Evolutionary conservation across 75 land plant genomes (phyloP), one percentile per base, ranked within the genome.

Genomic region (Chamaecyparis obtusa): DNA sequence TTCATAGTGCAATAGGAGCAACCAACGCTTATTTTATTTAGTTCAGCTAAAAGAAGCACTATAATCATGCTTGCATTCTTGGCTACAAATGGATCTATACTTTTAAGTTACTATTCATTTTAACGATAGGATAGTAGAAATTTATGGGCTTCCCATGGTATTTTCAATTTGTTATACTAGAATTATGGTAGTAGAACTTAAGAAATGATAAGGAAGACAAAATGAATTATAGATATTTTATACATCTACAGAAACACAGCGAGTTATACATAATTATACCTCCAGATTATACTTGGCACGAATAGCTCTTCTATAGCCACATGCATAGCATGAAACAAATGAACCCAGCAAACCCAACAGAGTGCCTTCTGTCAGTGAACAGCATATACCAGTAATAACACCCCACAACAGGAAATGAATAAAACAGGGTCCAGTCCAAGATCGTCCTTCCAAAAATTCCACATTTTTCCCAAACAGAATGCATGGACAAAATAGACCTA

Each of bases 401-500:
- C 92, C 94, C 93, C 96, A 97, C 39, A 94, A 82, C 51, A 94
- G 79, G 64, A 90, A 92, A 90, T 97, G 99, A 64, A 93, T 91
- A 80, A 92, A 69, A 87, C 97, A 97, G 9, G 99, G 93, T 19
- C 94, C 94, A 3, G 86, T 72, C 86, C 94, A 90, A 75, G 95
- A 90, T 88, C 93, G 92, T 9, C 95, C 95, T 46, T 95, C 97
- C 87, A 97, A 81, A 76, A 89, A 87, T 83, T 95, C 99, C 84
- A 96, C 97, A 93, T 97, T 97, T 81, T 92, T 92, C 1, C 92
- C 99, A 89, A 97, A 97, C 39, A 97, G 88, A 56, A 83, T 87
- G 86, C 99, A 97, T 9, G 97, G 99, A 51, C 97, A 97, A 75
- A 92, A 71, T 48, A 93, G 87, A n/a, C 97, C 99, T n/a, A 97